phyloP scores from a whole-genome alignment of 306 rosid genomes.

The Glycyrrhiza uralensis region DNA sequence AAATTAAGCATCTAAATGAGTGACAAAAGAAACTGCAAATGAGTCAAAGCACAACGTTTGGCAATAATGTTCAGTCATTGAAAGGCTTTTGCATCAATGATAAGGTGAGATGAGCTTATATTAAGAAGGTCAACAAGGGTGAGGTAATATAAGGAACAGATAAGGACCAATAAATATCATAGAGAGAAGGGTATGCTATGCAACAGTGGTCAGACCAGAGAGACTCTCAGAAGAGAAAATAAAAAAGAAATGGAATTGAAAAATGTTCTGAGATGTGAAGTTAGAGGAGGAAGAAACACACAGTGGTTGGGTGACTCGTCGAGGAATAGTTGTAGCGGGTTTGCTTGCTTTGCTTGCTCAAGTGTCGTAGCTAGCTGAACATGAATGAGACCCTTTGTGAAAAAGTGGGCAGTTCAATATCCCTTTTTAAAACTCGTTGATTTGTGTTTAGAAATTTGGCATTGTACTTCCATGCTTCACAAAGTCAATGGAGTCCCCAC shows the following conservation, averaged over 20 bases:
- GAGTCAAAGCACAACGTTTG: not conserved
- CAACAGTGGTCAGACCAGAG: conserved; percentile 14
- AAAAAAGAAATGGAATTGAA: not conserved
- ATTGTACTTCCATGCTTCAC: conserved; percentile 10
- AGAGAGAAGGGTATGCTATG: not conserved
- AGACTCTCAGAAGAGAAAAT: not conserved
- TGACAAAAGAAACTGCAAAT: conserved; percentile 13
- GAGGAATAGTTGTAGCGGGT: conserved; percentile 39
- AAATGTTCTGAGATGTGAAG: conserved; percentile 32
- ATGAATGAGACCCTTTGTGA: conserved; percentile 25
- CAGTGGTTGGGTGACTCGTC: conserved; percentile 59
- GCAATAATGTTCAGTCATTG: too few relatives aligned
- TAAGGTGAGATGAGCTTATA: conserved; percentile 7
- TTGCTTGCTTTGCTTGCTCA: conserved; percentile 36
- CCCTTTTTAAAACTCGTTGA: conserved; percentile 8
- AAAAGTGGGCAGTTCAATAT: conserved; percentile 73
- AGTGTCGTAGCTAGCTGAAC: conserved; percentile 66
- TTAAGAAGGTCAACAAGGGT: conserved; percentile 25
- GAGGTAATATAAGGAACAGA: conserved; percentile 16
- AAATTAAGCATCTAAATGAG: conserved; percentile 23
- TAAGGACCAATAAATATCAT: not conserved
- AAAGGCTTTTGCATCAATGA: conserved; percentile 32
- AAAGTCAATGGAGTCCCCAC: conserved; percentile 56
- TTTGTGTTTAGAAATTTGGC: conserved; percentile 14
- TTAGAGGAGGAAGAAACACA: conserved; percentile 32